These are phyloP conservation scores for Ophiocordyceps unilateralis DNA, from an alignment of 2,329 filamentous ascomycete species.

Conservation along the genomic window DNA sequence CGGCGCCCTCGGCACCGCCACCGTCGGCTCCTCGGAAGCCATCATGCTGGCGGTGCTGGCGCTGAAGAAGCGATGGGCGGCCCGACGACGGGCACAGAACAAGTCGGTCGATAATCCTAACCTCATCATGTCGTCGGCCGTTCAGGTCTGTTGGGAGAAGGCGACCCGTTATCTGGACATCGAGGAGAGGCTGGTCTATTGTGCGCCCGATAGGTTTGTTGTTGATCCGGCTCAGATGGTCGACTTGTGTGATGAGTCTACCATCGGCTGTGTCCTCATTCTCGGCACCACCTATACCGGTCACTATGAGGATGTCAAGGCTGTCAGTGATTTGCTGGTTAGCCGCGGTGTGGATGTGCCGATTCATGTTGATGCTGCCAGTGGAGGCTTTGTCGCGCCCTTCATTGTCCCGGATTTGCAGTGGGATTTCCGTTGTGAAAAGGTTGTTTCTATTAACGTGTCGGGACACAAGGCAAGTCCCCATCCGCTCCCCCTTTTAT, in stretches of 20 bases:
- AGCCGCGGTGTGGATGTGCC: conserved; percentile 60
- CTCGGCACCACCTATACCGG: conserved; percentile 89
- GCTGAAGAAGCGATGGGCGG: conserved; percentile 93
- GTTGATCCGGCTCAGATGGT: conserved; percentile 47
- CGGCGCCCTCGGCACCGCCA: conserved; percentile 74
- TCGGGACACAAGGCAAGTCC: conserved; percentile 63
- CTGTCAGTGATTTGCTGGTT: conserved; percentile 72
- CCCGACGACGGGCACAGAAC: conserved; percentile 65
- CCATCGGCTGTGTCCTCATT: conserved; percentile 84
- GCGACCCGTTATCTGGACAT: conserved; percentile 79
- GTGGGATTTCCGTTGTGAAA: conserved; percentile 85
- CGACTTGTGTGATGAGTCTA: conserved; percentile 46
- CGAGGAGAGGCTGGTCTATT: conserved; percentile 67
- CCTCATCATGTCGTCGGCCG: conserved; percentile 87
- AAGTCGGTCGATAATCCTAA: conserved; percentile 72
- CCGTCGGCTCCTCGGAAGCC: conserved; percentile 77
- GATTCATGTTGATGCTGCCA: conserved; percentile 88
- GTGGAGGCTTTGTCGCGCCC: conserved; percentile 81
- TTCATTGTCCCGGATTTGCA: conserved; percentile 70
- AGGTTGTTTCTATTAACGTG: conserved; percentile 85
- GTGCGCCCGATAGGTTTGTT: conserved; percentile 41
- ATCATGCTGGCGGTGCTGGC: conserved; percentile 72
- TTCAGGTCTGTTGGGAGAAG: conserved; percentile 97
- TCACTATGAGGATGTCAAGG: conserved; percentile 87
- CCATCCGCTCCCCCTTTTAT: no score